These are phyloP conservation scores for Phytophthora capsici DNA, from an alignment of 352 stramenopile species.

Conservation along the genomic window DNA sequence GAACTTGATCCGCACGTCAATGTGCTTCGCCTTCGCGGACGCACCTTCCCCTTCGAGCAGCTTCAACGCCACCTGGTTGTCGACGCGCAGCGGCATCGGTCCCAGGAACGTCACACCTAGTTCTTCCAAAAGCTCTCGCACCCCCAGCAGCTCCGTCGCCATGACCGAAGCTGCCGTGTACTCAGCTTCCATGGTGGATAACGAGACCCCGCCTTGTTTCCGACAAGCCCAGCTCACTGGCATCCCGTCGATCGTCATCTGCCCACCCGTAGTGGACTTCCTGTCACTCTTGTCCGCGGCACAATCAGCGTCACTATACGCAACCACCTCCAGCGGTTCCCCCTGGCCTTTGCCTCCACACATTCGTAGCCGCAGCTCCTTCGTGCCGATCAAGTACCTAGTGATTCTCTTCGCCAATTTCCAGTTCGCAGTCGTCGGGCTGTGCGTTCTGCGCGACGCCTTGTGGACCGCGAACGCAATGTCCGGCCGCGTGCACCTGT, in stretches of 20 bases:
- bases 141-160: background rate
- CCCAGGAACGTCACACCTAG: background rate
- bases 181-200: slow-evolving; percentile 1
- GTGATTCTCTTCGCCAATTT: background rate
- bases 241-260: background rate
- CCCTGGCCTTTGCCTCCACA: background rate
- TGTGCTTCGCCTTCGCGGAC: background rate
- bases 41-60: slow-evolving; percentile 38
- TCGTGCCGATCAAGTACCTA: background rate
- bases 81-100: slow-evolving; percentile 2
- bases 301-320: background rate
- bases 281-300: background rate
- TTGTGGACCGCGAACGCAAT: background rate
- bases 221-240: background rate
- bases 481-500: too few relatives aligned
- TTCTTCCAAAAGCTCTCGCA: background rate
- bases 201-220: background rate
- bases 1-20: slow-evolving; percentile 1
- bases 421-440: background rate
- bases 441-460: background rate
- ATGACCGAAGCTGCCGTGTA: background rate
- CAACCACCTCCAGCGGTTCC: background rate
- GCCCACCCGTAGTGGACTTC: background rate
- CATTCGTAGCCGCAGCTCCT: background rate
- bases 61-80: slow-evolving; percentile 24